Evolutionary conservation across 768 basidiomycete species (phyloP), one percentile per base, ranked within the genome.

Genomic region (Russula emetica): DNA sequence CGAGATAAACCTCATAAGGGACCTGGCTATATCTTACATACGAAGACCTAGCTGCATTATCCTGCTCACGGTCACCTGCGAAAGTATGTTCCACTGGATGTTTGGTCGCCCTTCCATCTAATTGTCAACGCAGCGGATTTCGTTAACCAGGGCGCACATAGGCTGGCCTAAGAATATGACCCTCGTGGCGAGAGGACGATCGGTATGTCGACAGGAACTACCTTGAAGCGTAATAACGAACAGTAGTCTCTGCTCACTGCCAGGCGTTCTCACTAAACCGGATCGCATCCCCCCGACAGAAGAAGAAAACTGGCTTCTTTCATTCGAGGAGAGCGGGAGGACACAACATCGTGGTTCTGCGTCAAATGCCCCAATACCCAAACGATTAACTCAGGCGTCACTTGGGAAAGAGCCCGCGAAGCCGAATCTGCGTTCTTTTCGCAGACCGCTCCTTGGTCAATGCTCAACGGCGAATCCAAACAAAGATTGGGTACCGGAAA

Each of bases 81-180:
- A 87, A 73, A 85, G 86, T 86, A 60, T 60, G 81, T 68, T 18
- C 51, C 5, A 1, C 14, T 28, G 20, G n/a, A 42, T 40, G 14
- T 22, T 20, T 28, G 2, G 16, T 24, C 5, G 0, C 22, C 10
- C 30, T n/a, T 28, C 40, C 26, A 18, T 53, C 49, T 47, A 16
- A 30, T 57, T 45, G n/a, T 2, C 5, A 26, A 50, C 38, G 42
- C 54, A 92, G 90, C 87, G 61, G 88, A 92, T 67, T 88, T 88
- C 34, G 85, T 90, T 68, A 92, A 89, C 50, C 89, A 92, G 70
- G 87, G 86, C 0, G 89, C 89, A 0, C 84, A 87, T 64, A 75
- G 80, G n/a, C 74, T 92, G 0, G 83, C 87, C 0, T 84, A 84
- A 66, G 58, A 75, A n/a, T 74, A 80, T 53, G 88, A 90, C 66